Evolutionary conservation across 2,329 filamentous ascomycete species (phyloP).

Genomic region (Beauveria brongniartii): DNA sequence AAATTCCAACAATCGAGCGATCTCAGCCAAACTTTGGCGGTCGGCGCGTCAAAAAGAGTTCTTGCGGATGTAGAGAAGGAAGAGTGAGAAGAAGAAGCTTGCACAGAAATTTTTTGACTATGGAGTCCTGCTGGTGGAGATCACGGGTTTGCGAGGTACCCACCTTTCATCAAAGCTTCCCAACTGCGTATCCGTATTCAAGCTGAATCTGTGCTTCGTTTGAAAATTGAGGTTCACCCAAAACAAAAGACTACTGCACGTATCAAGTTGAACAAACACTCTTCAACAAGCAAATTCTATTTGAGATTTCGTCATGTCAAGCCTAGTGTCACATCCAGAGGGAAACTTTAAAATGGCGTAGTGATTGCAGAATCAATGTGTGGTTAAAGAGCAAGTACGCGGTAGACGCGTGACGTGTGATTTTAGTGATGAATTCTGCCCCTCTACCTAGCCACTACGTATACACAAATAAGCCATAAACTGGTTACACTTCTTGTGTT

Average conservation of each 20-base stretch:
- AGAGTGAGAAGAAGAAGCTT: neutral
- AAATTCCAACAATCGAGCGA: neutral
- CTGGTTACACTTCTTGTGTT: no score
- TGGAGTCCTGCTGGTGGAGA: conserved; percentile 1
- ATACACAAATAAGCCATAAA: no score
- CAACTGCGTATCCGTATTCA: neutral
- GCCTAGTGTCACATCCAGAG: neutral
- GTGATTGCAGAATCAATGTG: no score
- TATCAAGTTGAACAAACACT: no score
- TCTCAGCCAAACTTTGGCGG: neutral
- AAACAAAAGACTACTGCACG: no score
- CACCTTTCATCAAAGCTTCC: neutral
- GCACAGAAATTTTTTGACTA: conserved; percentile 5
- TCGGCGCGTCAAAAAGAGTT: neutral
- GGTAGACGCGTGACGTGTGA: no score
- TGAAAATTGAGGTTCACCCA: no score
- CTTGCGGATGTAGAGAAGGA: neutral
- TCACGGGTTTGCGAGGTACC: conserved; percentile 5
- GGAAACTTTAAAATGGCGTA: neutral
- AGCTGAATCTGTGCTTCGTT: neutral
- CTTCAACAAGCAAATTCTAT: neutral
- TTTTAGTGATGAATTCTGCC: no score
- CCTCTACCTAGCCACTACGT: no score
- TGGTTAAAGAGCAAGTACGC: no score
- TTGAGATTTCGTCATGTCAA: neutral